Conservation (phyloP, 306 rosid species). For the Erythrophleum fordii region DNA sequence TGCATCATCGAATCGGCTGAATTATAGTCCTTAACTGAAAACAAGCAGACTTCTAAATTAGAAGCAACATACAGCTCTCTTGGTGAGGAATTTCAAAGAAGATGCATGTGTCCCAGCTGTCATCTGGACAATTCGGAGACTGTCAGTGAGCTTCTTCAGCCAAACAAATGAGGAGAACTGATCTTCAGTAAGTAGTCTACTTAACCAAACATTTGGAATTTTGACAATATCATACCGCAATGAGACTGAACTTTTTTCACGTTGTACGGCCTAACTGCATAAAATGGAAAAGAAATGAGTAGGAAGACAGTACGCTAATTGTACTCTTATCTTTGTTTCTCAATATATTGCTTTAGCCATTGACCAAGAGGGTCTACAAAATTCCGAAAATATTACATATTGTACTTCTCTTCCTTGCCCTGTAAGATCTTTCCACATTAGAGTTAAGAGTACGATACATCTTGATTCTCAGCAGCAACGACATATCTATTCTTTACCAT, state of each 20-base stretch:
- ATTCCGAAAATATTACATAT: constrained; percentile 32
- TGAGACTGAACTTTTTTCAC: not conserved
- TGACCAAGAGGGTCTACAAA: not conserved
- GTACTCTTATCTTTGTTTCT: not conserved
- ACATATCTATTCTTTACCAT: constrained; percentile 10
- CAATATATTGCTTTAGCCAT: not conserved
- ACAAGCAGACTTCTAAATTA: constrained; percentile 51
- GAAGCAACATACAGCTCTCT: constrained; percentile 57
- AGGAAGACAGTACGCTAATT: not conserved
- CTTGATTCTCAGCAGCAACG: constrained; percentile 21
- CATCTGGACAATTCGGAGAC: constrained; percentile 68
- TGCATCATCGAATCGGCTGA: constrained; percentile 5
- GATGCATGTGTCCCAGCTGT: constrained; percentile 76
- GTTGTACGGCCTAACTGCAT: not conserved
- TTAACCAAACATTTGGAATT: not conserved
- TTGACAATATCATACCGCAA: not conserved
- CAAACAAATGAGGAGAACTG: constrained; percentile 49
- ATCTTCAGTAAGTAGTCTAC: constrained; percentile 47
- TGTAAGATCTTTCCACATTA: constrained; percentile 17
- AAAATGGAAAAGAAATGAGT: not conserved
- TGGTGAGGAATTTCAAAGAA: constrained; percentile 70
- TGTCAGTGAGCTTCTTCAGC: constrained; percentile 47
- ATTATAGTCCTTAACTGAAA: constrained; percentile 62
- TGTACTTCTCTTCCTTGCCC: not conserved
- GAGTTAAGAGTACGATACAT: constrained; percentile 12